These are phyloP conservation scores for Diaporthe sp. DNA, from an alignment of 2,329 filamentous ascomycete genomes.

Conservation along the genomic window DNA sequence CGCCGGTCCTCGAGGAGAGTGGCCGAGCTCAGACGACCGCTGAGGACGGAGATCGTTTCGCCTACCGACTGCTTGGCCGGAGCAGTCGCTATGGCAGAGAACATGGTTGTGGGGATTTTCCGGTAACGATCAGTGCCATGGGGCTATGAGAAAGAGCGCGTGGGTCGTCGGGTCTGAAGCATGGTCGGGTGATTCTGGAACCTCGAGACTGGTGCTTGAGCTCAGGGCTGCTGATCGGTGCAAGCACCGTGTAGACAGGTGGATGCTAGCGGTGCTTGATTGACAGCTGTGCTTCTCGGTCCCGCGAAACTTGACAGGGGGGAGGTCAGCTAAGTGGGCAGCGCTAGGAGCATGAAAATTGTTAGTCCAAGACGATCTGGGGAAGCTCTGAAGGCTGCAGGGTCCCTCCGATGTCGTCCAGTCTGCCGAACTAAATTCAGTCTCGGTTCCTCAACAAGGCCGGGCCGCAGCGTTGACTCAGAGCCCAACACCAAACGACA, in stretches of 20 bases:
- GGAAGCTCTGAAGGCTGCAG: constrained; percentile 6
- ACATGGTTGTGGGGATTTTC: constrained; percentile 56
- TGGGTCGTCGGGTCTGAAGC: constrained; percentile 14
- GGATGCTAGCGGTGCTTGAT: constrained; percentile 6
- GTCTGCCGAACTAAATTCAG: constrained; percentile 8
- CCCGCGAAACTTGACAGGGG: constrained; percentile 24
- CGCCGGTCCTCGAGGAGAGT: constrained; percentile 94
- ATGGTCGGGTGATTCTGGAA: constrained; percentile 3
- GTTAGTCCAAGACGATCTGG: constrained; percentile 23
- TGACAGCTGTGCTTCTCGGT: constrained; percentile 25
- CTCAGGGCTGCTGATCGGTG: constrained; percentile 13
- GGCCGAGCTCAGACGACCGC: constrained; percentile 86
- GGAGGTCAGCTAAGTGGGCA: background rate
- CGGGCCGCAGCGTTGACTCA: constrained; percentile 29
- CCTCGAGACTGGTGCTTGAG: background rate
- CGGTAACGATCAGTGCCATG: constrained; percentile 28
- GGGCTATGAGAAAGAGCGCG: constrained; percentile 20
- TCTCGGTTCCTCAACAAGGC: constrained; percentile 6
- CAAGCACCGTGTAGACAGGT: constrained; percentile 13
- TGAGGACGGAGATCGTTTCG: constrained; percentile 92
- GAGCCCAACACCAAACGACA: constrained; percentile 14
- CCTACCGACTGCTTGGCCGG: constrained; percentile 96
- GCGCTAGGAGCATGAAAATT: constrained; percentile 3
- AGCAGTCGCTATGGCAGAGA: constrained; percentile 71
- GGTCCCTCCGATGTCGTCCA: constrained; percentile 29